Percentiles rank a stretch among this genome's conserved stretches.
Conservation (phyloP, 139 green algal species). For the Dunaliella primolecta region DNA sequence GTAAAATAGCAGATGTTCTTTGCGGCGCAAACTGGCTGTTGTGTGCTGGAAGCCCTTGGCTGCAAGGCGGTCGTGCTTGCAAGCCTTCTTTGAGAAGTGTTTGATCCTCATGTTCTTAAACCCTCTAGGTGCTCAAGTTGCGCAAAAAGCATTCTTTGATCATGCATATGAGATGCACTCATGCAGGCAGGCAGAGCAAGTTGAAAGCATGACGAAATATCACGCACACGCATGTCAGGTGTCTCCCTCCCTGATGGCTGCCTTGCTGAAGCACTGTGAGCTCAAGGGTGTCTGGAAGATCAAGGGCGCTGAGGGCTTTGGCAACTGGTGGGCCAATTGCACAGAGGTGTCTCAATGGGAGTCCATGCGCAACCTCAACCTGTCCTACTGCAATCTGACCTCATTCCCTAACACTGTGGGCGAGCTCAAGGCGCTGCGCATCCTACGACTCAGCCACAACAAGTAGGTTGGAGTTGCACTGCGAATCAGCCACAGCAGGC, state of each 20-base stretch:
- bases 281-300: conserved; percentile 52
- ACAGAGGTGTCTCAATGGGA: conserved; percentile 25
- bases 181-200: no score
- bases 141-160: background rate
- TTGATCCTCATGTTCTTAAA: background rate
- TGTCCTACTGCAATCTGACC: conserved; percentile 53
- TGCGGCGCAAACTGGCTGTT: no score
- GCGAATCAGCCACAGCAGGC: no score
- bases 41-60: no score
- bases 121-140: background rate
- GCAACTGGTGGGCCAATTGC: conserved; percentile 38
- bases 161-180: no score
- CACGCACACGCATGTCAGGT: no score
- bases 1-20: no score
- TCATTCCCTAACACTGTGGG: conserved; percentile 40
- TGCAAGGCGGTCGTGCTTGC: no score
- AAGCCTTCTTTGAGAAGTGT: no score
- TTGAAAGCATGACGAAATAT: no score
- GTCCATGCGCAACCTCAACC: conserved; percentile 54
- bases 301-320: conserved; percentile 48
- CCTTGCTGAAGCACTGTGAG: conserved; percentile 45
- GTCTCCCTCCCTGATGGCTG: conserved; percentile 24
- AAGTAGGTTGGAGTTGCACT: no score
- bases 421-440: conserved; percentile 26
- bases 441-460: conserved; percentile 56